Evolutionary conservation across 768 basidiomycete species (phyloP).

Genomic region (Tulasnella sp.): DNA sequence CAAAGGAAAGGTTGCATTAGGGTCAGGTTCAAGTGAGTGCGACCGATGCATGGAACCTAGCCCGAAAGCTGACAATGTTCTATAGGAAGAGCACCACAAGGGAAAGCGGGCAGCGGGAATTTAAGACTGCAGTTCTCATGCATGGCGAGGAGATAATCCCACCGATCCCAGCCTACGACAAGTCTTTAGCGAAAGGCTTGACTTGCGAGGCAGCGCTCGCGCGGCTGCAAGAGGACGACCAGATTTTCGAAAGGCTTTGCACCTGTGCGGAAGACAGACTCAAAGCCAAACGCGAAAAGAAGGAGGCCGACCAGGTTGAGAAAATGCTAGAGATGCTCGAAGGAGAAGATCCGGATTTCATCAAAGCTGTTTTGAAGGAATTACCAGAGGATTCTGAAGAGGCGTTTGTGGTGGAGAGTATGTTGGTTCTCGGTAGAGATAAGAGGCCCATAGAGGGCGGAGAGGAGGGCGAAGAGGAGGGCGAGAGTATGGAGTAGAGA

Average conservation of each 20-base stretch:
- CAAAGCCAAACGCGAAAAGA: neutral
- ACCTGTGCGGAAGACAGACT: slow-evolving; percentile 26
- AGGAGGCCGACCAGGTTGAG: neutral
- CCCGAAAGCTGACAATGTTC: slow-evolving; percentile 24
- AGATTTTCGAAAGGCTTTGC: slow-evolving; percentile 35
- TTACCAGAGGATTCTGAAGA: neutral
- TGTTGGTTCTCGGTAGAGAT: neutral
- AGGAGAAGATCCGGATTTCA: neutral
- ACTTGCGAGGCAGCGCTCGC: slow-evolving; percentile 46
- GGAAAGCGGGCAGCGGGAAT: slow-evolving; percentile 27
- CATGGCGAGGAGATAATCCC: slow-evolving; percentile 47
- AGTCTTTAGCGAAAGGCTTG: slow-evolving; percentile 51
- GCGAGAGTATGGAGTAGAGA: too few species aligned
- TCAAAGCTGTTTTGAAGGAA: neutral
- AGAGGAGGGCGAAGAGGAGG: too few species aligned
- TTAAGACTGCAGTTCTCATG: slow-evolving; percentile 44
- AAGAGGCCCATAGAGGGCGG: too few species aligned
- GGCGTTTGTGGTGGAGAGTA: neutral
- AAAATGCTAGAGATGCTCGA: neutral
- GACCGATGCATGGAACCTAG: neutral
- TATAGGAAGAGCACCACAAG: slow-evolving; percentile 33
- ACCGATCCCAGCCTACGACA: slow-evolving; percentile 44
- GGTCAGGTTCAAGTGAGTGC: slow-evolving; percentile 37
- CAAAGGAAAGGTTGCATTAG: slow-evolving; percentile 44
- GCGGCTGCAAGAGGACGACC: slow-evolving; percentile 42